Percentiles rank a stretch among this genome's conserved stretches.
Conservation (phyloP, 1,284 basidiomycete genomes). For the Trametes pubescens region DNA sequence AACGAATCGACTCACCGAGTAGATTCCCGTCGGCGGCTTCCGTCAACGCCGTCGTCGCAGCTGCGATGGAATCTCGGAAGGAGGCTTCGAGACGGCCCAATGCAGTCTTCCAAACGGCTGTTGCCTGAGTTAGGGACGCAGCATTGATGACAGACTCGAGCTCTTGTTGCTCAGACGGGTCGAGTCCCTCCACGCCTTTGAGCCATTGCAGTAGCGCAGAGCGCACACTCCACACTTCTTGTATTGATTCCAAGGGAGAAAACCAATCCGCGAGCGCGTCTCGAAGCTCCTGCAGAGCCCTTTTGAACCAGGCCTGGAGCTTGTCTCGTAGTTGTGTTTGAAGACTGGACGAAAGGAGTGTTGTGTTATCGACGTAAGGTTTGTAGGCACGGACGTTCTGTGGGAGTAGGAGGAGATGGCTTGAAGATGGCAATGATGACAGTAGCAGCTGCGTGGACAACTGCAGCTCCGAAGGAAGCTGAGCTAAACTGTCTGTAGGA, state of each 20-base stretch:
- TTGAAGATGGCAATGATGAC: conserved; percentile 72
- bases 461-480: conserved; percentile 61
- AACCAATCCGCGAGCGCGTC: conserved; percentile 64
- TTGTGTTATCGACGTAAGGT: conserved; percentile 74
- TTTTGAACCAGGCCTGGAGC: conserved; percentile 67
- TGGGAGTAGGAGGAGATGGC: conserved; percentile 74
- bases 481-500: conserved; percentile 31
- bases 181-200: conserved; percentile 48
- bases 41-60: conserved; percentile 43
- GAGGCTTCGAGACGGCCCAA: conserved; percentile 52
- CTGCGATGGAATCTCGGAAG: conserved; percentile 54
- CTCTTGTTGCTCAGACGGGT: conserved; percentile 50
- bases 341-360: conserved; percentile 59
- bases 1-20: conserved; percentile 41
- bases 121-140: conserved; percentile 58
- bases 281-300: conserved; percentile 56
- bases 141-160: conserved; percentile 58
- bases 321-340: conserved; percentile 53
- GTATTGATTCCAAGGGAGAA: conserved; percentile 58
- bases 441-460: conserved; percentile 71
- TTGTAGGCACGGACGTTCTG: conserved; percentile 69
- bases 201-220: conserved; percentile 58
- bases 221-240: conserved; percentile 74
- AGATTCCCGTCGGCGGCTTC: conserved; percentile 36
- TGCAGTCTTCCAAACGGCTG: conserved; percentile 62